Conservation (phyloP, 495 filamentous ascomycete species). For the Glutinoglossum americanum region DNA sequence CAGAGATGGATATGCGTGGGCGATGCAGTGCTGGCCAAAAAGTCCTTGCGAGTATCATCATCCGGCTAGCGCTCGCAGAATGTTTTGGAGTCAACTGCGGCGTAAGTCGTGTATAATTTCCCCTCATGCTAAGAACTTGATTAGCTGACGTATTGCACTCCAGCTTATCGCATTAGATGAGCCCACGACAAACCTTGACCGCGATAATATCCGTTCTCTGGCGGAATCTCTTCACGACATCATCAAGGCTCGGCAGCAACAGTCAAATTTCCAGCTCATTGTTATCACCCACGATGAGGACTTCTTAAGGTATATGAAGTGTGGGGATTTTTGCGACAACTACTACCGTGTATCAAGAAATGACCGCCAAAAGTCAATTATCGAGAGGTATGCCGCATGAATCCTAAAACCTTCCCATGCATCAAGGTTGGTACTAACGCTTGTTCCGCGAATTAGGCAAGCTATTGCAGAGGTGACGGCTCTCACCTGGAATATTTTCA, state of each 20-base stretch:
- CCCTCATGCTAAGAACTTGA: background rate
- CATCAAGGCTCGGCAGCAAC: constrained; percentile 59
- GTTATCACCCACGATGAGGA: constrained; percentile 99
- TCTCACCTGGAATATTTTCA: background rate
- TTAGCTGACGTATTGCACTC: background rate
- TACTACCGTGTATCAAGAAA: constrained; percentile 75
- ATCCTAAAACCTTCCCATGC: constrained; percentile 21
- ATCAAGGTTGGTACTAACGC: background rate
- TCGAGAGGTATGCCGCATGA: constrained; percentile 47
- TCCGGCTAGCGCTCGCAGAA: constrained; percentile 86
- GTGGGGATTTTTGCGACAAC: constrained; percentile 78
- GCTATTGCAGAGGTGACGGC: constrained; percentile 26
- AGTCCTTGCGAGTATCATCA: constrained; percentile 92
- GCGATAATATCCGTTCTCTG: constrained; percentile 78
- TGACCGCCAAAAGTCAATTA: constrained; percentile 69
- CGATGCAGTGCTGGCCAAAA: constrained; percentile 93
- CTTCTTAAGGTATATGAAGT: constrained; percentile 82
- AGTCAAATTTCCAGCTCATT: constrained; percentile 92
- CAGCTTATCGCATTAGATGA: constrained; percentile 86
- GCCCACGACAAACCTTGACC: constrained; percentile 91
- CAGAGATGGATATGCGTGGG: constrained; percentile 99
- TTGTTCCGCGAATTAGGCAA: constrained; percentile 9
- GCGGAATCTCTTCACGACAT: constrained; percentile 72
- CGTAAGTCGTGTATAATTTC: constrained; percentile 13
- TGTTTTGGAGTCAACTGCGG: constrained; percentile 95